Percentiles rank a stretch among this genome's conserved stretches.
Conservation (phyloP, 1,139 yeast genomes). For the Diutina siamensis region DNA sequence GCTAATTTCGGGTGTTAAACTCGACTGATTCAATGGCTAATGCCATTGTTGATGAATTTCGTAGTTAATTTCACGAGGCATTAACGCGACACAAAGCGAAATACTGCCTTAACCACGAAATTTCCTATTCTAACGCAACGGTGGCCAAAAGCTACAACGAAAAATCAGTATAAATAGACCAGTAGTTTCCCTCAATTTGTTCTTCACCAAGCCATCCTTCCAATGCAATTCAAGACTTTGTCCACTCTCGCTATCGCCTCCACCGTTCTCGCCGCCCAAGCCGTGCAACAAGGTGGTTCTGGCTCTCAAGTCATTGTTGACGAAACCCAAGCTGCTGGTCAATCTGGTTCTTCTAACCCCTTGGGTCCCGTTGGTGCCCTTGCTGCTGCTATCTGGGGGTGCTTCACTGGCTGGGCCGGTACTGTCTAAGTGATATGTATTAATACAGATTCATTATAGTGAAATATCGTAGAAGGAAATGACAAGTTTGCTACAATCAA, state of each 20-base stretch:
- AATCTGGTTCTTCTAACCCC: neutral
- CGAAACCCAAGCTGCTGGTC: neutral
- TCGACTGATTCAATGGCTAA: no score
- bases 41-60: no score
- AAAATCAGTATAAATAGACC: neutral
- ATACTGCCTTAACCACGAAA: no score
- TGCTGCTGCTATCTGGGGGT: slow-evolving; percentile 5
- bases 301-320: neutral
- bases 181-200: neutral
- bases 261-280: neutral
- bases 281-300: neutral
- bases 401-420: neutral
- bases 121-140: no score
- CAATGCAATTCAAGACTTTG: neutral
- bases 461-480: no score
- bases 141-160: no score
- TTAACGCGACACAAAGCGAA: no score
- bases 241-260: slow-evolving; percentile 1
- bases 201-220: neutral
- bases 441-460: no score
- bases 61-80: no score
- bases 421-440: neutral
- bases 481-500: no score
- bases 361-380: slow-evolving; percentile 5
- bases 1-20: no score